These are phyloP conservation scores for Wolfiporia cocos DNA, from an alignment of 1,284 basidiomycete genomes.

Conservation along the genomic window DNA sequence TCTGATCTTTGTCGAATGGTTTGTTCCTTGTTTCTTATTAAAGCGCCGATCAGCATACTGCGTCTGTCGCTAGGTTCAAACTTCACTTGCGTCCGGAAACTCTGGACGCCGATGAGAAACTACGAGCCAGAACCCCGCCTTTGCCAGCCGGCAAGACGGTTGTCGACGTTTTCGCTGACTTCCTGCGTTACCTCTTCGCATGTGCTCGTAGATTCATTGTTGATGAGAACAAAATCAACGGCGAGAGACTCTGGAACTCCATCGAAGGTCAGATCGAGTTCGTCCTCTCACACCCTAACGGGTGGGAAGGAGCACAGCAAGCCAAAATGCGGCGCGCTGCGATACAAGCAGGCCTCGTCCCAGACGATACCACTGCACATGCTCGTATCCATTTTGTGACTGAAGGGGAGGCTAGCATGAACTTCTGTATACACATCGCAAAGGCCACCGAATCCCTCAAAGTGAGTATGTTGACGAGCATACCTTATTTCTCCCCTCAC, in stretches of 20 bases:
- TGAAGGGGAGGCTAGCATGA: constrained; percentile 44
- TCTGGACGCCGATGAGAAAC: too few species aligned
- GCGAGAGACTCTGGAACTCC: constrained; percentile 32
- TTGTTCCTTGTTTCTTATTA: too few species aligned
- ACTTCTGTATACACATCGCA: constrained; percentile 37
- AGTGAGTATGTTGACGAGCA: too few species aligned
- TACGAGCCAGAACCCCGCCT: constrained; percentile 27
- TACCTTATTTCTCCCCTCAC: too few species aligned
- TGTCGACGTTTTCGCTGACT: constrained; percentile 46
- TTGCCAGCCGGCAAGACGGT: constrained; percentile 40
- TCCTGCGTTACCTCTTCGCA: constrained; percentile 40
- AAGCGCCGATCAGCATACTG: too few species aligned
- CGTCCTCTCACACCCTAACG: constrained; percentile 38
- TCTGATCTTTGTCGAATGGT: constrained; percentile 48
- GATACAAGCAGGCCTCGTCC: constrained; percentile 25
- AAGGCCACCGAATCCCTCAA: constrained; percentile 27
- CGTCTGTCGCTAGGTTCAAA: constrained; percentile 56
- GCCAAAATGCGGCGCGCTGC: constrained; percentile 34
- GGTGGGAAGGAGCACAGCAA: constrained; percentile 39
- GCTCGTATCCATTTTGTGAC: constrained; percentile 39
- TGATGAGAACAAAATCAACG: constrained; percentile 40
- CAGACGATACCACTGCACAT: constrained; percentile 24
- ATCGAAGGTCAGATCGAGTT: constrained; percentile 27
- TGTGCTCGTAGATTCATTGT: constrained; percentile 42
- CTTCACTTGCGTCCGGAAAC: constrained; percentile 41